Evolutionary conservation across 495 filamentous ascomycete species (phyloP), one percentile per base, ranked within the genome.

Genomic region (Penicillium ucsense): DNA sequence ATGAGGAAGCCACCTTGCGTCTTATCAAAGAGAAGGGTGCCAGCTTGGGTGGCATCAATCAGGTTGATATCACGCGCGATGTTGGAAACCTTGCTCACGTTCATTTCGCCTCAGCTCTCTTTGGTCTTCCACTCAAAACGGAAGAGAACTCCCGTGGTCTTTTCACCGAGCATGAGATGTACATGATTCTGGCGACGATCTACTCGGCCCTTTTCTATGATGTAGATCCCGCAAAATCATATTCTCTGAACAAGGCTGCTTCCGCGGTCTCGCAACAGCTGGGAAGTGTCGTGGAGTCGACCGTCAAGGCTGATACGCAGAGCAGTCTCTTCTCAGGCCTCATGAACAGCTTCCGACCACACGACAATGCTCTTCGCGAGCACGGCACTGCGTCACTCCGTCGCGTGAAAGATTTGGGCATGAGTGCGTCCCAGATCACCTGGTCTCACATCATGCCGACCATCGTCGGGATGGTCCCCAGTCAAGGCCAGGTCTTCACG

Each of bases 131-230:
- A 0, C 66, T 94, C 49, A 85, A 86, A 67, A 83, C 78, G 34
- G 75, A 80, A 49, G 76, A 81, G 30, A 79, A 82, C 56, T 73
- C 80, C 8, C 76, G 75, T 49, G 85, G 84, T 4, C 66, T 88
- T 33, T 90, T 88, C 67, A 85, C 80, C 6, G 84, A 86, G 54
- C 78, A 90, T 35, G 86, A 92, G 64, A 66, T 92, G 49, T 89
- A 88, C 64, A 80, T 78, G 63, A 78, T 82, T n/a, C 67, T 94
- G 5, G 73, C 84, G 1, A 71, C 82, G 30, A 74, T 89, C 46
- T 89, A 80, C 57, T 64, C 62, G 28, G 70, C 68, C 49, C 64
- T 79, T 31, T 80, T 78, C 67, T 75, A 77, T 51, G 78, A 81
- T 42, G 48, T 75, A 2, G 78, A 82, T 35, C 57, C 67, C 5